Evolutionary conservation across 1,284 basidiomycete species (phyloP).

Genomic region (Ceratobasidium sp.): DNA sequence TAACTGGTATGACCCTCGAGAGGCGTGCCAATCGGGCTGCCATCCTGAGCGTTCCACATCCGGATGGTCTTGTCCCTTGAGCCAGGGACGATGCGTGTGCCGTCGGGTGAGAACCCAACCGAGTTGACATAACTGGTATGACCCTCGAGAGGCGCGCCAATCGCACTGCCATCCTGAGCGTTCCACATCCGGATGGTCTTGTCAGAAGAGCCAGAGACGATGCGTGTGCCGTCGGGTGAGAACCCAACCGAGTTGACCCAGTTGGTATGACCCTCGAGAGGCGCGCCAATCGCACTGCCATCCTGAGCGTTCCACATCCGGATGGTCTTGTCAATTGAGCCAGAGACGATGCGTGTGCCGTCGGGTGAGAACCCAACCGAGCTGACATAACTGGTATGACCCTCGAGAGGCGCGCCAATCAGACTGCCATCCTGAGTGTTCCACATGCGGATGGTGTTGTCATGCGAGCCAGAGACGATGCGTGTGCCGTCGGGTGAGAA

Average conservation of each 20-base stretch:
- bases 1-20: not conserved
- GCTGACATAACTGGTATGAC: constrained; percentile 20
- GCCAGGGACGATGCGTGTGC: constrained; percentile 9
- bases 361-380: constrained; percentile 33
- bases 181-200: constrained; percentile 23
- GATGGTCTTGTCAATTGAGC: constrained; percentile 17
- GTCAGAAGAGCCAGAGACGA: constrained; percentile 1
- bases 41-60: constrained; percentile 5
- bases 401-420: constrained; percentile 6
- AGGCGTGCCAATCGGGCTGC: not conserved
- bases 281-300: not conserved
- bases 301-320: constrained; percentile 19
- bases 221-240: constrained; percentile 9
- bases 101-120: not conserved
- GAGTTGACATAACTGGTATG: not conserved
- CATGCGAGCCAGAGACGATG: constrained; percentile 14
- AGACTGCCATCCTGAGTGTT: constrained; percentile 7
- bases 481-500: constrained; percentile 33
- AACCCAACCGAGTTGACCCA: not conserved
- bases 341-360: constrained; percentile 21
- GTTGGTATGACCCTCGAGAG: not conserved
- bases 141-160: not conserved
- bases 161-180: not conserved
- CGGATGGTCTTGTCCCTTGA: constrained; percentile 31
- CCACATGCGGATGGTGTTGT: constrained; percentile 31